A percentile compares a stretch with the other conserved stretches of the same genome.
Conservation (phyloP, 2,329 filamentous ascomycete species). For the Metarhizium humberi region DNA sequence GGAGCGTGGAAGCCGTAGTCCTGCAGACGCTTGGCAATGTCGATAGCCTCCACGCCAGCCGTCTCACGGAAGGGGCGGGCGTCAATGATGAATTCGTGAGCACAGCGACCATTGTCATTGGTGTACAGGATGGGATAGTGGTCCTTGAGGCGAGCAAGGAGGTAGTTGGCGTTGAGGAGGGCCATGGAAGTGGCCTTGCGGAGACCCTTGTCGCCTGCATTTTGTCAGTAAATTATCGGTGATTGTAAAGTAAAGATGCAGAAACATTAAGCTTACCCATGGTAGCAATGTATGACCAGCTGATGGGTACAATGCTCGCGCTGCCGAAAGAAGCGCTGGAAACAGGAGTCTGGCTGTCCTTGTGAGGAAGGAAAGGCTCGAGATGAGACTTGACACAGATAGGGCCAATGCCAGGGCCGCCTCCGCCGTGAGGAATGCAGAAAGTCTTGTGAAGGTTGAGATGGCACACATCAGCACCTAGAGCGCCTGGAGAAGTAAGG, state of each 20-base stretch:
- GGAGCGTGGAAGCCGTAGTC: constrained; percentile 97
- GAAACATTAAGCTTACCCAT: constrained; percentile 52
- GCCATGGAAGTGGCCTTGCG: constrained; percentile 87
- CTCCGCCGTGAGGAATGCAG: constrained; percentile 93
- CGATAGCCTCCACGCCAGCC: constrained; percentile 80
- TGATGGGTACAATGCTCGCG: constrained; percentile 87
- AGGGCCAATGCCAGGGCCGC: constrained; percentile 86
- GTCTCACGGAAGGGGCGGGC: constrained; percentile 75
- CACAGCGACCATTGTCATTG: constrained; percentile 78
- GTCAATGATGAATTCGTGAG: constrained; percentile 96
- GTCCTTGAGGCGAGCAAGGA: constrained; percentile 74
- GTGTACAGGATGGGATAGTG: constrained; percentile 93
- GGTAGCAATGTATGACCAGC: constrained; percentile 90
- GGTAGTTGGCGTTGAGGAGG: constrained; percentile 95
- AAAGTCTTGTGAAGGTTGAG: constrained; percentile 98
- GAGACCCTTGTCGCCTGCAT: constrained; percentile 47
- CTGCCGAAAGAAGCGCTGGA: constrained; percentile 80
- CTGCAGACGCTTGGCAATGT: constrained; percentile 92
- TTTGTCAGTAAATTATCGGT: not conserved
- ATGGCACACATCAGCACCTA: constrained; percentile 94
- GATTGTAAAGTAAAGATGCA: not conserved
- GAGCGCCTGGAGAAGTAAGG: constrained; percentile 86
- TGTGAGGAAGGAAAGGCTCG: constrained; percentile 50
- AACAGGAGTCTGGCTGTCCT: constrained; percentile 45
- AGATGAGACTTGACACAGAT: constrained; percentile 86